phyloP scores from a whole-genome alignment of 2,329 filamentous ascomycete genomes.

The Calonectria pteridis region DNA sequence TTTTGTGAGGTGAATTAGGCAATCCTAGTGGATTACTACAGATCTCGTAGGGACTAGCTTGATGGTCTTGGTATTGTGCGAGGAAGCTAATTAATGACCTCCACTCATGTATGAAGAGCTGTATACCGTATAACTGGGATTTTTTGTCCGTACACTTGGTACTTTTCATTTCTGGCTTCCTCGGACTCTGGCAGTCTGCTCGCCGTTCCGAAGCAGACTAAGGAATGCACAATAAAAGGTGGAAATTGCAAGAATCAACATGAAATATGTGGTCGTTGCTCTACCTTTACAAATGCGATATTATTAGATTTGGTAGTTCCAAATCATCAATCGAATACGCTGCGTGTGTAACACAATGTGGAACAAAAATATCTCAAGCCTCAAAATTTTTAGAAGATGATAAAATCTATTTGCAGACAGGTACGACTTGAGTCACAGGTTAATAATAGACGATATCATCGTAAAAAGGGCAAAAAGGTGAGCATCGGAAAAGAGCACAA shows the following conservation, averaged over 20 bases:
- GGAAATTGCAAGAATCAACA: neutral
- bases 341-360: neutral
- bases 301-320: neutral
- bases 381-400: neutral
- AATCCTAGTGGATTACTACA: neutral
- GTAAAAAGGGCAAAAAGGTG: neutral
- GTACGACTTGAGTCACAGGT: neutral
- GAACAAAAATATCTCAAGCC: neutral
- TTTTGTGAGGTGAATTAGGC: neutral
- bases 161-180: neutral
- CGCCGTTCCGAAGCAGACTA: neutral
- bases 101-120: neutral
- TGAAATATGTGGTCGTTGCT: neutral
- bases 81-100: neutral
- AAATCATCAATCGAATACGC: neutral
- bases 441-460: neutral
- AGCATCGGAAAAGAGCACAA: neutral
- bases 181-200: neutral
- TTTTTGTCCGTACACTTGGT: neutral
- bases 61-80: neutral
- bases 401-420: neutral
- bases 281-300: neutral
- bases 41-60: neutral
- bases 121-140: neutral
- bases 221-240: neutral